These are phyloP conservation scores for Phalaenopsis aphrodite DNA, from an alignment of 106 monocot genomes.

Conservation along the genomic window DNA sequence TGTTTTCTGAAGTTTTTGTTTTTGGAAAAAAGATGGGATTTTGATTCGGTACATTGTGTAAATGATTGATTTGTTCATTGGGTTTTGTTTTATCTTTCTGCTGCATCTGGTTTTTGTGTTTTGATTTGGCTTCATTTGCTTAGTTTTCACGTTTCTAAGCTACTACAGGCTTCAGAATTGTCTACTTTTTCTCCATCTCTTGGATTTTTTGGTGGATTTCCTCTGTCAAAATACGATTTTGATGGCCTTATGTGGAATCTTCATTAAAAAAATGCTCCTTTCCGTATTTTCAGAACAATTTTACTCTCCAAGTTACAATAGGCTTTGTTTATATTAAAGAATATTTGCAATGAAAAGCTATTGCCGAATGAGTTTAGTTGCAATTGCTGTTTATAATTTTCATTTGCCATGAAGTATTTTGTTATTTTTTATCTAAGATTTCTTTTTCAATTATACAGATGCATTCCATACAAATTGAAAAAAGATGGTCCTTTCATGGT, in stretches of 20 bases:
- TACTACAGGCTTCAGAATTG: neutral
- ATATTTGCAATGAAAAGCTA: too few relatives aligned
- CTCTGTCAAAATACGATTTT: too few relatives aligned
- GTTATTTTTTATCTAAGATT: neutral
- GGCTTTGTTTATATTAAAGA: too few relatives aligned
- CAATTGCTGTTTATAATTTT: too few relatives aligned
- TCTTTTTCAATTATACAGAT: constrained; percentile 21
- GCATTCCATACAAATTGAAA: constrained; percentile 53
- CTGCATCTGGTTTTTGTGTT: neutral
- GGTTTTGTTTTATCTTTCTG: neutral
- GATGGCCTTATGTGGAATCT: too few relatives aligned
- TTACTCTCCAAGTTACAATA: neutral
- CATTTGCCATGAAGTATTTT: too few relatives aligned
- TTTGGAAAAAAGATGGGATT: neutral
- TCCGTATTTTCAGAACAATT: neutral
- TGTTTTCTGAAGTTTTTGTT: neutral
- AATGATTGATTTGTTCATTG: neutral
- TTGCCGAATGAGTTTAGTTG: too few relatives aligned
- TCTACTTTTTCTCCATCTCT: neutral
- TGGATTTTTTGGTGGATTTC: neutral
- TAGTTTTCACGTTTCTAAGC: neutral
- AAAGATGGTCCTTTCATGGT: neutral
- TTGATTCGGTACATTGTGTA: neutral
- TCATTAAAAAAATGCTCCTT: too few relatives aligned
- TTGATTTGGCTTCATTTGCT: neutral